Base-by-base conservation (phyloP, 148 eudicot species). In the Rhododendron kiyosumense region DNA sequence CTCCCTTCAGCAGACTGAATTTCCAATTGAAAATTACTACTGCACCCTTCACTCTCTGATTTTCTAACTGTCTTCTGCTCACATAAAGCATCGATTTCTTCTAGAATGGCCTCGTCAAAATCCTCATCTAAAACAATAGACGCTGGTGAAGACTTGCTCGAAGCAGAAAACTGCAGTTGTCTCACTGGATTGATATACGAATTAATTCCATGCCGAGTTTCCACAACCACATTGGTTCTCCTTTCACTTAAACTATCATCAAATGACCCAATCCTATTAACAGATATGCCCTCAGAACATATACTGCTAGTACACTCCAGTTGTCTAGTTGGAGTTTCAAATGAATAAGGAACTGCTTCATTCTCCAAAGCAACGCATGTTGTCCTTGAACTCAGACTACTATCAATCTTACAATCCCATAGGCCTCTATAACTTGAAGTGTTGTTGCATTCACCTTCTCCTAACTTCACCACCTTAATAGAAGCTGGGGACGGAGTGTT, bases 51-150 rank as follows among this genome's bases (percentile, higher is more conserved):
- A 38, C 43, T 38, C 43, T 38, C 43, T 38, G 7, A 38, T 38
- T 38, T 38, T 38, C 6, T 38, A 38, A 38, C 43, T 38, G 92
- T 84, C 87, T 89, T 91, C 65, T 84, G 88, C 90, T 92, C 91
- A 83, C 96, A 94, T 87, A 96, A 83, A 82, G 89, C 92, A 91
- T 95, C 97, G 88, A 96, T 93, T 89, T 94, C 91, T 81, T 92
- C 90, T 36, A 96, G 84, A 32, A 32, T 32, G 34, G 34, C 34
- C 34, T 32, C 34, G 34, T 32, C 97, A 90, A 96, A 90, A 73
- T 90, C 97, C 32, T 92, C 96, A 81, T 92, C 94, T 49, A 90
- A 89, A 75, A 87, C 73, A 90, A 86, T 84, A 84, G 89, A 77
- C 30, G 75, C 73, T 24, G 73, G 76, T 18, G 88, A 89, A 85